Percentiles rank a stretch among this genome's conserved stretches.
Evolutionary conservation across 2,329 filamentous ascomycete genomes (phyloP).

Genomic region (Aspergillus sojae): DNA sequence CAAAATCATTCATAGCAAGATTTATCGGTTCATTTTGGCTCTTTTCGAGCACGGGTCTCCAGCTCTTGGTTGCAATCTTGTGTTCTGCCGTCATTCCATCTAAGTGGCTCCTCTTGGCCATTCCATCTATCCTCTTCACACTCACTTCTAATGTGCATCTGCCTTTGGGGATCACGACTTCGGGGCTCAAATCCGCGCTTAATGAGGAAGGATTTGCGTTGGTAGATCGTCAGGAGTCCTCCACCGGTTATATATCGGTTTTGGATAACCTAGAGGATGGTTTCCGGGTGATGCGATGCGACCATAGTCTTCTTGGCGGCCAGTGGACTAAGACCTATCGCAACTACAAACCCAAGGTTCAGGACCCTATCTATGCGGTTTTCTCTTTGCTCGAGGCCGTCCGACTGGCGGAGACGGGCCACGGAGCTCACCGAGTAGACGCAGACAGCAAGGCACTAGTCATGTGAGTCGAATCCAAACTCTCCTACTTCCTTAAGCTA

Average conservation of each 20-base stretch:
- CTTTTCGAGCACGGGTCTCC: constrained; percentile 71
- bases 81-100: constrained; percentile 72
- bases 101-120: constrained; percentile 64
- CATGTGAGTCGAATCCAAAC: constrained; percentile 61
- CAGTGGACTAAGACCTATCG: constrained; percentile 70
- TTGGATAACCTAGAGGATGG: constrained; percentile 71
- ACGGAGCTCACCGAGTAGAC: constrained; percentile 51
- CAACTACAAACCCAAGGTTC: constrained; percentile 59
- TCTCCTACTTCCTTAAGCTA: neutral
- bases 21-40: constrained; percentile 65
- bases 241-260: constrained; percentile 91
- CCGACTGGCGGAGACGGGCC: constrained; percentile 68
- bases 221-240: constrained; percentile 78
- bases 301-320: constrained; percentile 90
- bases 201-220: constrained; percentile 69
- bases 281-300: constrained; percentile 84
- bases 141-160: constrained; percentile 74
- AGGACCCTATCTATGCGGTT: constrained; percentile 92
- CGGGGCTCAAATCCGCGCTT: constrained; percentile 68
- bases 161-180: constrained; percentile 61
- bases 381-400: constrained; percentile 95
- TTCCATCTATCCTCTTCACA: constrained; percentile 69
- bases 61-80: constrained; percentile 65
- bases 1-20: constrained; percentile 44
- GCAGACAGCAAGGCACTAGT: constrained; percentile 77